Percentiles rank a stretch among this genome's conserved stretches.
Evolutionary conservation across 2,329 filamentous ascomycete species (phyloP).

Genomic region (Aspergillus caelatus): DNA sequence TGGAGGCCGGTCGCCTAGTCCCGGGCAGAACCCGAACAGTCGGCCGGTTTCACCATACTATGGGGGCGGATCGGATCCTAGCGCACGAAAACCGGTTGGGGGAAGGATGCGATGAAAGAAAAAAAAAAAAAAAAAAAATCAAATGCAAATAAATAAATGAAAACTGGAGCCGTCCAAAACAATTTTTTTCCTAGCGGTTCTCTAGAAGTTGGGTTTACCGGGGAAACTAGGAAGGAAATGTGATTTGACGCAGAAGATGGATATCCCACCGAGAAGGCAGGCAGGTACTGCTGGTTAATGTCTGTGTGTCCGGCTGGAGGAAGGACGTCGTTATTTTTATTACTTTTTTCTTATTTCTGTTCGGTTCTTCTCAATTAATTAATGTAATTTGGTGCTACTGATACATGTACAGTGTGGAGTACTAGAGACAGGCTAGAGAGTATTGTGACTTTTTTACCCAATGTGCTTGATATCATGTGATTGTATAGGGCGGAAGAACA

Average conservation of each 20-base stretch:
- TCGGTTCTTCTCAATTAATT: not conserved
- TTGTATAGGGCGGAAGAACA: not conserved
- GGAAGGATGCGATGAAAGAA: constrained; percentile 11
- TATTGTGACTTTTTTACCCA: not conserved
- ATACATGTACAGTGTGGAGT: not conserved
- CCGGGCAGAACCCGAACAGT: constrained; percentile 25
- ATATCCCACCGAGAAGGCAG: not conserved
- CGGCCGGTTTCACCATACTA: constrained; percentile 20
- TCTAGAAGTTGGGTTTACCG: not conserved
- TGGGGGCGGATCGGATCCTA: constrained; percentile 31
- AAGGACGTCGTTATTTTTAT: not conserved
- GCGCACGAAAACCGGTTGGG: constrained; percentile 37
- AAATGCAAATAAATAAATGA: too few relatives aligned
- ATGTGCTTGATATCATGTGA: not conserved
- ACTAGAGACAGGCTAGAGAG: not conserved
- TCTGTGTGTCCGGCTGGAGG: not conserved
- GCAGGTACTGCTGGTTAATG: constrained; percentile 18
- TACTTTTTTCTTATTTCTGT: not conserved
- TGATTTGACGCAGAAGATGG: constrained; percentile 1
- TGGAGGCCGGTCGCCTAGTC: constrained; percentile 48
- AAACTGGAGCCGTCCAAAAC: too few relatives aligned
- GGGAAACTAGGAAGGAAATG: constrained; percentile 1
- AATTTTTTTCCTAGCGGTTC: too few relatives aligned
- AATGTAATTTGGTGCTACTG: not conserved
- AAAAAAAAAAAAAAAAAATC: too few relatives aligned